These are phyloP conservation scores for Apophysomyces variabilis DNA, from an alignment of 371 early-diverging fungal genomes.

Conservation along the genomic window DNA sequence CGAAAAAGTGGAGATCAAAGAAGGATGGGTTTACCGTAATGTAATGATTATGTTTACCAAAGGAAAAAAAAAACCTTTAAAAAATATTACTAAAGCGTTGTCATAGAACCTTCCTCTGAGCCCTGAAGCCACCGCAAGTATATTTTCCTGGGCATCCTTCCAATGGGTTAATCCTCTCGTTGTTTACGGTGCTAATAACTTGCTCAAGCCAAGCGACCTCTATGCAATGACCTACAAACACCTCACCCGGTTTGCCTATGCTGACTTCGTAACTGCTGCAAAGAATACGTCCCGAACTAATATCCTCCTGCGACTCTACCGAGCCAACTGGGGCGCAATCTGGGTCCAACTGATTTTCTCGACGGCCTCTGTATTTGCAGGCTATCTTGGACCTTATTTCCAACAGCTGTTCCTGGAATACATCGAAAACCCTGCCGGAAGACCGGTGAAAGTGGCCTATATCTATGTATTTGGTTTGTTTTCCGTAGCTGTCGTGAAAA, in stretches of 20 bases:
- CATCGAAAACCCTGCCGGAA: constrained; percentile 31
- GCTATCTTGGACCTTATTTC: constrained; percentile 47
- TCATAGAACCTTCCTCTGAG: constrained; percentile 29
- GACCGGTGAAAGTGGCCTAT: constrained; percentile 43
- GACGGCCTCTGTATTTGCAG: constrained; percentile 32
- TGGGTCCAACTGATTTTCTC: constrained; percentile 44
- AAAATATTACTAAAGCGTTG: neutral
- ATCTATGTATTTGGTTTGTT: constrained; percentile 54
- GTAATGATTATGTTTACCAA: constrained; percentile 14
- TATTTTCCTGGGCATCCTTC: constrained; percentile 41
- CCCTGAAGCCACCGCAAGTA: constrained; percentile 44
- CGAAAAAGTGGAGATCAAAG: constrained; percentile 35
- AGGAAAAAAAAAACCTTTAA: neutral
- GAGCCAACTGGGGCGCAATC: constrained; percentile 28
- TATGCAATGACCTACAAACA: constrained; percentile 43
- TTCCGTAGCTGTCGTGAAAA: constrained; percentile 38
- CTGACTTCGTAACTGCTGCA: constrained; percentile 25
- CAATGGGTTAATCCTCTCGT: constrained; percentile 36
- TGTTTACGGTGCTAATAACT: too few relatives aligned
- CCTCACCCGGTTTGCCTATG: constrained; percentile 27
- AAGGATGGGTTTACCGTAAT: constrained; percentile 23
- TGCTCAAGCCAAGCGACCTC: constrained; percentile 26
- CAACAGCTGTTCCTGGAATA: constrained; percentile 48
- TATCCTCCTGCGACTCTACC: constrained; percentile 30
- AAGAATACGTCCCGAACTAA: neutral